Conservation (phyloP, 2,329 filamentous ascomycete species). For the Pezicula radicicola region DNA sequence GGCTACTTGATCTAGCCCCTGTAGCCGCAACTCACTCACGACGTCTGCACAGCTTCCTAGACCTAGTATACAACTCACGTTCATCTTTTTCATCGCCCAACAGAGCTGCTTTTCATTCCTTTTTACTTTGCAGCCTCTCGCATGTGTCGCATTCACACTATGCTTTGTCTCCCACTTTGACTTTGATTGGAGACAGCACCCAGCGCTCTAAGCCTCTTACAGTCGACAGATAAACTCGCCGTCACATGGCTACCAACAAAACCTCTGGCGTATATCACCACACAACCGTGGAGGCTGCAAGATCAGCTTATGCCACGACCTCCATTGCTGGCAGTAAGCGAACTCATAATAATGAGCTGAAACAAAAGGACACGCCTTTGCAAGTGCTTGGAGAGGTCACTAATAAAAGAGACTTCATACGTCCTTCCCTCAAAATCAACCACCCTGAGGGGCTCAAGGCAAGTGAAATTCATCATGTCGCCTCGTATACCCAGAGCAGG, state of each 20-base stretch:
- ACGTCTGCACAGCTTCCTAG: too few species aligned
- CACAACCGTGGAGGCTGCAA: constrained; percentile 20
- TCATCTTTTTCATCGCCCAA: too few species aligned
- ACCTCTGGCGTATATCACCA: constrained; percentile 15
- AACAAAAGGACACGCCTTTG: background rate
- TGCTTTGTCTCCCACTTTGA: background rate
- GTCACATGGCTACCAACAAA: constrained; percentile 12
- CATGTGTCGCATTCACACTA: background rate
- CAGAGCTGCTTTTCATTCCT: too few species aligned
- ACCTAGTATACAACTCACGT: too few species aligned
- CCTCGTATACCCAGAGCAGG: constrained; percentile 21
- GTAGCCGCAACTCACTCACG: too few species aligned
- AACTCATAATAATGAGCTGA: constrained; percentile 12
- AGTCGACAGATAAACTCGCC: background rate
- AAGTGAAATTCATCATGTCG: constrained; percentile 41
- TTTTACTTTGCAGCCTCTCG: too few species aligned
- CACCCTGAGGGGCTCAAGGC: constrained; percentile 30
- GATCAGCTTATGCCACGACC: constrained; percentile 13
- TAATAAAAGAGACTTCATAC: constrained; percentile 13
- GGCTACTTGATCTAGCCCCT: too few species aligned
- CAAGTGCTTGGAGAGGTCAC: constrained; percentile 9
- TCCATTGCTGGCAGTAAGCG: constrained; percentile 19
- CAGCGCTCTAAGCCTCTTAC: background rate
- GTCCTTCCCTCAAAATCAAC: constrained; percentile 9
- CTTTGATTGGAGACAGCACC: background rate